phyloP scores from a whole-genome alignment of 345 rosid species.

The Syzygium aromaticum region DNA sequence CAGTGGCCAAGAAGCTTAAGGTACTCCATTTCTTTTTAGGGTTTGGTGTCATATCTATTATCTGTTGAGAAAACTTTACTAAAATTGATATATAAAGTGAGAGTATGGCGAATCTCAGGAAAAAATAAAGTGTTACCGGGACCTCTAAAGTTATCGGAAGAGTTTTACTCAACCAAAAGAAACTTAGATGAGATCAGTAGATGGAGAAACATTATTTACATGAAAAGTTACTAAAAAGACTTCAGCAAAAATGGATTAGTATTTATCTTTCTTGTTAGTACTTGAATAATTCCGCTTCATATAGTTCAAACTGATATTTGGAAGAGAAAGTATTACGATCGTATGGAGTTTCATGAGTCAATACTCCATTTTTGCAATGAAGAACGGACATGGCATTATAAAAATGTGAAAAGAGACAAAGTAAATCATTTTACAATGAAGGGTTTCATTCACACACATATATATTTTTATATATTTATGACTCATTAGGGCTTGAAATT shows the following conservation, averaged over 20 bases:
- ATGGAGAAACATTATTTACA: neutral
- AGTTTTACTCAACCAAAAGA: neutral
- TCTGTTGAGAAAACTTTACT: neutral
- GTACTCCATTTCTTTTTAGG: neutral
- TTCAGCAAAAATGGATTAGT: neutral
- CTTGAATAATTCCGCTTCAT: neutral
- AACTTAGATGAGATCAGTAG: neutral
- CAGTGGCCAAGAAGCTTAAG: neutral
- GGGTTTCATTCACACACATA: neutral
- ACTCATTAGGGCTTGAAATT: neutral
- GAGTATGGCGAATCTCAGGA: neutral
- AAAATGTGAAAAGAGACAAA: neutral
- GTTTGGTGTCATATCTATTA: neutral
- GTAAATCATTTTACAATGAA: neutral
- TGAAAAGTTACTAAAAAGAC: neutral
- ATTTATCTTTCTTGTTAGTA: neutral
- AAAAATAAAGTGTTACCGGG: neutral
- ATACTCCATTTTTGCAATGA: neutral
- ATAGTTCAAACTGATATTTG: neutral
- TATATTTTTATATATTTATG: neutral
- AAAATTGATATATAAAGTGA: neutral
- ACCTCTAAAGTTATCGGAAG: neutral
- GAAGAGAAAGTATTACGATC: neutral
- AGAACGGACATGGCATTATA: rapidly evolving
- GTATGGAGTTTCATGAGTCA: neutral